Conservation (phyloP, 83 land plant species). For the Larix sibirica region DNA sequence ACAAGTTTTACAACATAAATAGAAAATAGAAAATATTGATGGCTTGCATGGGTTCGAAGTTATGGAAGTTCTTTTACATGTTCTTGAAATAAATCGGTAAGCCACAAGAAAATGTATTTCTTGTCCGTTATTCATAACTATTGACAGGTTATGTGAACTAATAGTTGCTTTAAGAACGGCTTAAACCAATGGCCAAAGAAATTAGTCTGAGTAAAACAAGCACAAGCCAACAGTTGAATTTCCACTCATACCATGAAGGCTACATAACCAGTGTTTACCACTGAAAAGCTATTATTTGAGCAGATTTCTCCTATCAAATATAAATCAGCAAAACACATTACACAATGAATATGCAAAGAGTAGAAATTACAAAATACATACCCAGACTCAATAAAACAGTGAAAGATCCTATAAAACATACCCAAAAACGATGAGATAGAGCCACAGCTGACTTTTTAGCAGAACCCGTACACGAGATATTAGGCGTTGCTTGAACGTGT, state of each 20-base stretch:
- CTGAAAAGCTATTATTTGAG: not conserved
- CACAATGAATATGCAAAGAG: not conserved
- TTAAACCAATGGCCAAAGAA: not conserved
- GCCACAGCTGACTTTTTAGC: conserved; percentile 20
- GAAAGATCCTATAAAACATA: conserved; percentile 15
- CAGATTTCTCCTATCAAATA: too few species aligned
- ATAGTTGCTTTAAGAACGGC: not conserved
- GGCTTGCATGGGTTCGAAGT: not conserved
- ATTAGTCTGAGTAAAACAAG: not conserved
- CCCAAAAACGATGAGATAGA: conserved; percentile 80
- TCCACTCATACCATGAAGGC: not conserved
- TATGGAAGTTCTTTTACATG: not conserved
- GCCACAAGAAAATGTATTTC: not conserved
- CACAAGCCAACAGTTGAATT: not conserved
- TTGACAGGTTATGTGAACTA: not conserved
- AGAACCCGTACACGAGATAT: conserved; percentile 21
- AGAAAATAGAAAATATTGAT: not conserved
- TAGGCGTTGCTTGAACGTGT: not conserved
- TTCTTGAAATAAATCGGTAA: not conserved
- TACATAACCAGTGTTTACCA: not conserved
- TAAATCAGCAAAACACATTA: too few species aligned
- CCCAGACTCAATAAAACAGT: not conserved
- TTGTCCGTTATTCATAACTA: not conserved
- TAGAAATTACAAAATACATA: not conserved
- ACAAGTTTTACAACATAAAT: too few species aligned